A percentile compares a stretch with the other conserved stretches of the same genome.
phyloP scores from a whole-genome alignment of 1,284 basidiomycete species.

The Naganishia cerealis region DNA sequence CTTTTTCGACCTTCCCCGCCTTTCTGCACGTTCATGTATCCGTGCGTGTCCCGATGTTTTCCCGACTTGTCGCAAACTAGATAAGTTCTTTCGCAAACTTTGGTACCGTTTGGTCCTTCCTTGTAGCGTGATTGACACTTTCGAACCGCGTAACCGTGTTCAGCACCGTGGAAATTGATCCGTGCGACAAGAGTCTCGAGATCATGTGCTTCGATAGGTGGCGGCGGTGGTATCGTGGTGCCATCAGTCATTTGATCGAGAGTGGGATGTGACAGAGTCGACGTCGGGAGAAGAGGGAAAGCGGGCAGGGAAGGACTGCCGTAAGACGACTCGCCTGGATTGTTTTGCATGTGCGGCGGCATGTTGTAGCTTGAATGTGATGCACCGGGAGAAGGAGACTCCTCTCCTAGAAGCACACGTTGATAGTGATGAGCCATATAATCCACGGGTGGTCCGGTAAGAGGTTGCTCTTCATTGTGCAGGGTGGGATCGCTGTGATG shows the following conservation, averaged over 20 bases:
- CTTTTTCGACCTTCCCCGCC: constrained; percentile 24
- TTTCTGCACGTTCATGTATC: constrained; percentile 20
- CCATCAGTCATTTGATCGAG: constrained; percentile 10
- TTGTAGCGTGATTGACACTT: constrained; percentile 29
- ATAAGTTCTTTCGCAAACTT: constrained; percentile 22
- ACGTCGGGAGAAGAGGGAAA: neutral
- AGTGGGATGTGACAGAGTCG: neutral
- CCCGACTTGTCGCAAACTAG: constrained; percentile 28
- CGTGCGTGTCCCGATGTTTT: constrained; percentile 21
- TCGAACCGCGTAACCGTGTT: constrained; percentile 26
- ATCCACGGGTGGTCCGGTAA: constrained; percentile 4
- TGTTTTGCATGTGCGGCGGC: constrained; percentile 1
- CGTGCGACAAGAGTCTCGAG: constrained; percentile 25
- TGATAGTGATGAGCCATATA: constrained; percentile 7
- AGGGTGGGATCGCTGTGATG: neutral
- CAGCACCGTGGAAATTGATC: constrained; percentile 22
- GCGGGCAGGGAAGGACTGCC: constrained; percentile 4
- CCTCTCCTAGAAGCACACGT: neutral
- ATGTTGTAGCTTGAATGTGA: constrained; percentile 10
- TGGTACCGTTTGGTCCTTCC: constrained; percentile 20
- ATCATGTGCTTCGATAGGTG: constrained; percentile 14
- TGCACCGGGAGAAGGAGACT: neutral
- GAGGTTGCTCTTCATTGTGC: constrained; percentile 12
- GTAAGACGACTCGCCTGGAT: constrained; percentile 3
- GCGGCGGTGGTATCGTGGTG: constrained; percentile 19